Evolutionary conservation across 345 rosid species (phyloP).

Genomic region (Dovyalis caffra): DNA sequence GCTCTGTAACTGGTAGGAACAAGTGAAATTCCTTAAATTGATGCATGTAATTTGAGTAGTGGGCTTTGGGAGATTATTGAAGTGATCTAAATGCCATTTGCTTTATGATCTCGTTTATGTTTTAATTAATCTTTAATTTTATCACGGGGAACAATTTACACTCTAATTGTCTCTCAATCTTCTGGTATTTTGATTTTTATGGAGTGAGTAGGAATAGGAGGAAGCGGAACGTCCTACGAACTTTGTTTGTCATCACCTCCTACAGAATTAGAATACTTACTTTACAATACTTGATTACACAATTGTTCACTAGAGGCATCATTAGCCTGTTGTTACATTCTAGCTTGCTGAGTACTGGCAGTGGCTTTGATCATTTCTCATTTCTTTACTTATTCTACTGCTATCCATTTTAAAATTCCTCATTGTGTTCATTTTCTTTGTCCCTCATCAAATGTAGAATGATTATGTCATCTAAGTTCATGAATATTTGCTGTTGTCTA

Average conservation of each 20-base stretch:
- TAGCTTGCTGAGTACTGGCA: neutral
- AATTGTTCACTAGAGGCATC: neutral
- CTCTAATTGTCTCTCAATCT: neutral
- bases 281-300: neutral
- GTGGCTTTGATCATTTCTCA: neutral
- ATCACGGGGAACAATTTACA: neutral
- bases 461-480: neutral
- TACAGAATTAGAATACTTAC: neutral
- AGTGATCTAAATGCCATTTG: neutral
- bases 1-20: neutral
- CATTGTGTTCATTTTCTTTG: neutral
- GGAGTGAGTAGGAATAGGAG: neutral
- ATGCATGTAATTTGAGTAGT: neutral
- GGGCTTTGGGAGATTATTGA: neutral
- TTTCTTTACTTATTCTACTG: neutral
- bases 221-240: neutral
- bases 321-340: neutral
- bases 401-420: neutral
- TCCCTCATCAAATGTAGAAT: neutral
- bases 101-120: neutral
- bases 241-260: neutral
- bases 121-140: neutral
- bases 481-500: neutral
- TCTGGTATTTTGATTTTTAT: neutral
- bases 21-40: neutral